Evolutionary conservation across 2,329 filamentous ascomycete genomes (phyloP).

Genomic region (Colletotrichum aenigma): DNA sequence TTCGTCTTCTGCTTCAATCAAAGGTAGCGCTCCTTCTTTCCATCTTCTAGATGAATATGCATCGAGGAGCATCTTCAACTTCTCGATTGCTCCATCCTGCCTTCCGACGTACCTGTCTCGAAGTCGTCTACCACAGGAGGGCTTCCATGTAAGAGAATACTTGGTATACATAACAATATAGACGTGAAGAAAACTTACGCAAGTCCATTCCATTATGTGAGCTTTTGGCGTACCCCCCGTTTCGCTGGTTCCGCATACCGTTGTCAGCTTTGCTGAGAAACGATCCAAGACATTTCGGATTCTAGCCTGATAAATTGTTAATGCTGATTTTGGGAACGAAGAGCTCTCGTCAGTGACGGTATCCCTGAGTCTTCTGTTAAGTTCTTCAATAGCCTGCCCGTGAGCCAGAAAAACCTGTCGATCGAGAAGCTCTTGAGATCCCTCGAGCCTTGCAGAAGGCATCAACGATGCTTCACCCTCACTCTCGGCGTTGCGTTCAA

Average conservation of each 20-base stretch:
- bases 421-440: neutral
- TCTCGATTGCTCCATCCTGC: neutral
- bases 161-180: fast-evolving
- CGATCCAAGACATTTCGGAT: neutral
- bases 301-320: too few species aligned
- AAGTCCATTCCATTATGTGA: neutral
- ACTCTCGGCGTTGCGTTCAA: neutral
- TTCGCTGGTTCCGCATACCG: neutral
- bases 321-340: too few species aligned
- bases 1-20: neutral
- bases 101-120: neutral
- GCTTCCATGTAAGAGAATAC: fast-evolving
- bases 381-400: neutral
- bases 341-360: neutral
- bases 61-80: neutral
- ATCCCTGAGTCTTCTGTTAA: neutral
- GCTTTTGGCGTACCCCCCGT: neutral
- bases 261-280: neutral
- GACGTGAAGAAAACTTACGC: neutral
- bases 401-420: neutral
- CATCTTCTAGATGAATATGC: neutral
- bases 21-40: neutral
- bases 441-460: too few species aligned
- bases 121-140: neutral
- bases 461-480: fast-evolving